Evolutionary conservation across 768 basidiomycete species (phyloP), one percentile per base, ranked within the genome.

Genomic region (Leccinellum albellum): DNA sequence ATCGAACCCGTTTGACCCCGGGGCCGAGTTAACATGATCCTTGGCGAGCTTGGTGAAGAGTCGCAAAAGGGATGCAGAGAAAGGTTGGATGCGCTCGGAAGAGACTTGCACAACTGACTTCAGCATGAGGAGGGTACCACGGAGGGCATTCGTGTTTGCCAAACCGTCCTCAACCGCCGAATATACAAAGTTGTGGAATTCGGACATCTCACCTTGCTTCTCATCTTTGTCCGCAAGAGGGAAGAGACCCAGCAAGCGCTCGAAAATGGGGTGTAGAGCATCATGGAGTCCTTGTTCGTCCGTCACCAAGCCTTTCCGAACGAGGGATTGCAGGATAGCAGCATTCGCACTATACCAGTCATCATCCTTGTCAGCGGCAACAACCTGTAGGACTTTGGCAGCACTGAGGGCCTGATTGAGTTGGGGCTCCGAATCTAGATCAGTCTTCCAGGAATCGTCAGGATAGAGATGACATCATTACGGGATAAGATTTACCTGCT

Each of bases 361-460:
- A 62, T 94, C 87, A 20, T 87, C 81, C 66, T 96, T 91, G 66
- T 91, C 90, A 0, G 86, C 78, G 3, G 91, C 79, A 42, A 97
- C 87, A 21, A 94, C 86, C 55, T 93, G 89, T 24, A 99, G 79
- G 24, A 97, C 92, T 68, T 91, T 92, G 14, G 91, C 91, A 4
- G 93, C 82, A 54, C 89, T 88, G 49, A 90, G 78, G 3, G 94
- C 89, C 64, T 85, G 81, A 2, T 79, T 76, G 49, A 93, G 72
- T n/a, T 78, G 75, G 9, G 78, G 73, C 33, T 95, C 94, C 42
- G 69, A 78, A 40, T 77, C 83, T 53, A 94, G 76, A 31, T 96
- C 94, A 61, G 78, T 85, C 91, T 94, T 56, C 58, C 9, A 55
- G 35, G 15, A 48, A 29, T 37, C 6, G 53, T 65, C 50, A 67